Conservation (phyloP, 768 basidiomycete species). For the Boletellus ananiceps region DNA sequence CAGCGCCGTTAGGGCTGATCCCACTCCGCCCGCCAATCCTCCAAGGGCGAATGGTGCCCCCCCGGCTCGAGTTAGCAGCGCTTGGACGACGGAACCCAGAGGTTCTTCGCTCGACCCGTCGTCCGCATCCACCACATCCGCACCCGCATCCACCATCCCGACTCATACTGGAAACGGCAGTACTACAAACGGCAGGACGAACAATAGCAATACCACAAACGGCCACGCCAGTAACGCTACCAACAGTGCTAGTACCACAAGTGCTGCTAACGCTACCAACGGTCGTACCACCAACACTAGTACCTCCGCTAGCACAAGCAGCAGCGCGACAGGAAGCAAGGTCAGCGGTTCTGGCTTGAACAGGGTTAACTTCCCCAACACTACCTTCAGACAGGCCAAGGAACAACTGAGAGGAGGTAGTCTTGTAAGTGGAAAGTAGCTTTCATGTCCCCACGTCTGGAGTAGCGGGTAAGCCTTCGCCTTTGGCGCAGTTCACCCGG, state of each 20-base stretch:
- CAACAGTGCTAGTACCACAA: not conserved
- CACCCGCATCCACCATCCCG: slow-evolving; percentile 10
- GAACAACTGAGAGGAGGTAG: slow-evolving; percentile 1
- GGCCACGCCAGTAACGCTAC: not conserved
- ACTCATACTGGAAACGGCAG: not conserved
- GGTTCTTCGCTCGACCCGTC: slow-evolving; percentile 21
- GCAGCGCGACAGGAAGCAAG: not conserved
- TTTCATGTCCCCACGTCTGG: not conserved
- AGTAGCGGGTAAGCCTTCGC: slow-evolving; percentile 31
- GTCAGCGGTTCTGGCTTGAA: not conserved
- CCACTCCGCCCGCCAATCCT: slow-evolving; percentile 14
- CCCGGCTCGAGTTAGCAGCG: slow-evolving; percentile 27
- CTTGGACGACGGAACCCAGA: slow-evolving; percentile 24
- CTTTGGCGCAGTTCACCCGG: slow-evolving; percentile 24
- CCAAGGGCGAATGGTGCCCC: slow-evolving; percentile 18
- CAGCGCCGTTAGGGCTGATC: slow-evolving; percentile 12
- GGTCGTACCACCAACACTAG: not conserved
- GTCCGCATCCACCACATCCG: slow-evolving; percentile 15
- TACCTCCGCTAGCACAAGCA: not conserved
- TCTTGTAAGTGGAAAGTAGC: not conserved
- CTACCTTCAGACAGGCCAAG: slow-evolving; percentile 8
- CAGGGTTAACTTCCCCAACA: not conserved
- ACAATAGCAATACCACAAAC: too few species aligned
- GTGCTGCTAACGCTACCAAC: too few species aligned
- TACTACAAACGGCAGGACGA: too few species aligned